phyloP scores from a whole-genome alignment of 257 asterid species.

The Oldenlandia corymbosa region DNA sequence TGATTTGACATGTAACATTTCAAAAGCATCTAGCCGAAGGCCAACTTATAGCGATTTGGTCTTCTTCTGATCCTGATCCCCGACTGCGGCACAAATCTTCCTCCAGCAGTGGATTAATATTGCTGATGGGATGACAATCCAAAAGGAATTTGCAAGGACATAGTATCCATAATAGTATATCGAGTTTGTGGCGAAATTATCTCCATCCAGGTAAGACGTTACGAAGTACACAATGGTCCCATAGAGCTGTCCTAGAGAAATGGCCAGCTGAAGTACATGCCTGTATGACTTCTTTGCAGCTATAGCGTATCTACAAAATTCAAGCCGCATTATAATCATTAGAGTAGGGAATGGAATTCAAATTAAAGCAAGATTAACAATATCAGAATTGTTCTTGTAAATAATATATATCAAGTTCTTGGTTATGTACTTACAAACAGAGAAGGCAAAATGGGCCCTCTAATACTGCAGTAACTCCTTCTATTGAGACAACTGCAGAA shows the following conservation, averaged over 20 bases:
- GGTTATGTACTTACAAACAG: no score
- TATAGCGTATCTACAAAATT: conserved; percentile 69
- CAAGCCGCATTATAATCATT: not conserved
- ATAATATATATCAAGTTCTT: no score
- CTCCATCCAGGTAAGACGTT: conserved; percentile 75
- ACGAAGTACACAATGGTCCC: conserved; percentile 71
- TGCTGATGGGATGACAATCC: conserved; percentile 69
- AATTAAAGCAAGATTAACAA: not conserved
- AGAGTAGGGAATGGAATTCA: not conserved
- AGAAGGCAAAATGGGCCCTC: no score
- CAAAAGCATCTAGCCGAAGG: no score
- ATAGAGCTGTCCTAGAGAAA: conserved; percentile 84
- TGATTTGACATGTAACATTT: no score
- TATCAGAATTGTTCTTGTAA: not conserved
- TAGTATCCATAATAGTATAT: conserved; percentile 63
- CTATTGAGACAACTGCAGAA: no score
- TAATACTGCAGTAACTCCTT: no score
- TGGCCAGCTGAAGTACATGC: conserved; percentile 66
- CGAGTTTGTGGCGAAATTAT: conserved; percentile 55
- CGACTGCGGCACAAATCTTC: conserved; percentile 59
- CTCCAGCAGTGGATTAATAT: conserved; percentile 65
- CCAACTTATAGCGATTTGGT: conserved; percentile 45
- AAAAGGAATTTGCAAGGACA: conserved; percentile 65
- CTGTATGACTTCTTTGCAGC: conserved; percentile 66
- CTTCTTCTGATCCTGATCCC: conserved; percentile 51